Evolutionary conservation across 257 asterid genomes (phyloP), one percentile per base, ranked within the genome.

Genomic region (Fraxinus quadrangulata): DNA sequence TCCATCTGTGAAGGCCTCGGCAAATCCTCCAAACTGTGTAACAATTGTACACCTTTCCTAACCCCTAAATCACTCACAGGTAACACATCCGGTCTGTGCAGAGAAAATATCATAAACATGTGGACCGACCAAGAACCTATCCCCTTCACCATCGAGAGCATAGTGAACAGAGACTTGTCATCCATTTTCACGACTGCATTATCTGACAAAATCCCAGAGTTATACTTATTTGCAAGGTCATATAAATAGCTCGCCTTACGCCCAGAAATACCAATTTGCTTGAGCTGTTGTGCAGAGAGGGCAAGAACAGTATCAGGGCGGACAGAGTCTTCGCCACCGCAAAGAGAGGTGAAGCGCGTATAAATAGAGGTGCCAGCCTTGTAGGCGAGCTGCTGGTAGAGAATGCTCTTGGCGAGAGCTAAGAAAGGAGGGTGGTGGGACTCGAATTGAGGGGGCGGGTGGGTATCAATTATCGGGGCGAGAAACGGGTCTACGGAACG

Each of bases 121-220:
- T 94, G 97, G 40, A 94, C 99, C 9, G 97, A 92, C 99, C 99
- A 94, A 0, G 97, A 88, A 26, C 99, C 99, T 61, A 94, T 94
- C 54, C 99, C 99, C 82, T 94, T 94, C 81, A 94, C 99, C 97
- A 92, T 94, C 0, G 97, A 89, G 21, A 94, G 93, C 97, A 92
- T 92, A 0, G 97, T 89, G 82, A 91, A 92, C 83, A 94, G 78
- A 5, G 96, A 90, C 83, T 90, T 90, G 70, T 94, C 99, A 47
- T 94, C 99, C 99, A 94, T 92, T 80, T 89, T 91, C 70, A 94
- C 96, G 24, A 94, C 90, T 1, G 85, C 75, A 1, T 92, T 95
- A 76, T 94, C 99, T 0, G 96, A 92, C 56, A 94, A 77, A 71
- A 92, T 92, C 83, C 97, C 99, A 1, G 89, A 86, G 73, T 84